Evolutionary conservation across 2,329 filamentous ascomycete species (phyloP), one percentile per base, ranked within the genome.

Genomic region (Ceratocystis diversiconidia): DNA sequence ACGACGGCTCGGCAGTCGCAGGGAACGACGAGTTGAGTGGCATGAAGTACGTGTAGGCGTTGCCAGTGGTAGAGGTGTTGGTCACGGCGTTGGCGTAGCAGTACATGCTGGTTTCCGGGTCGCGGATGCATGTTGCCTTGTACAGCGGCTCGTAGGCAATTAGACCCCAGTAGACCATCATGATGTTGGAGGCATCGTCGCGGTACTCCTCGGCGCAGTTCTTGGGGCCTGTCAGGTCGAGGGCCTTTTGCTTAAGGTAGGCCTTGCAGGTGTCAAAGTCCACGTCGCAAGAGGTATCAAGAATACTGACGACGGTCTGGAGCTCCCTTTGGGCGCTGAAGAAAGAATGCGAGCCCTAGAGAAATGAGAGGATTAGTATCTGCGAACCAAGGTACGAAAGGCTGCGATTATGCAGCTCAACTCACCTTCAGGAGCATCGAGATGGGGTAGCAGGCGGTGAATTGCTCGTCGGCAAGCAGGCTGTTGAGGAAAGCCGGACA

Each of bases 1-100:
- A 99, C 0, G 81, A 84, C 0, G 91, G 89, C n/a, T 80, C 78
- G 30, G 85, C 83, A 25, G 81, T 81, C 15, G 78, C 79, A 0
- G 89, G 89, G 12, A 96, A 77, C 0, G 79, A 75, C 50, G 85
- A 80, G 67, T 94, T 94, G 65, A 95, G 80, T 0, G 92, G 89
- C 2, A 97, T 78, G 71, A 88, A 92, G 76, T 96, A 99, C 44
- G 94, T 81, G 72, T 92, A 92, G 43, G 84, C 82, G 73, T 94
- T 87, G 41, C 85, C 83, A 0, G 88, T 79, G 7, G 83, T 86
- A 25, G 83, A 82, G 5, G 77, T 73, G 75, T 96, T 95, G 61
- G 88, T 90, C 68, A 92, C 85, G 62, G 92, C 90, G 70, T 89
- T 87, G 69, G 89, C 89, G 74, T 90, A 96, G 77, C 84, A 87